Evolutionary conservation across 352 stramenopile genomes (phyloP).

Genomic region (Phytophthora europaea): DNA sequence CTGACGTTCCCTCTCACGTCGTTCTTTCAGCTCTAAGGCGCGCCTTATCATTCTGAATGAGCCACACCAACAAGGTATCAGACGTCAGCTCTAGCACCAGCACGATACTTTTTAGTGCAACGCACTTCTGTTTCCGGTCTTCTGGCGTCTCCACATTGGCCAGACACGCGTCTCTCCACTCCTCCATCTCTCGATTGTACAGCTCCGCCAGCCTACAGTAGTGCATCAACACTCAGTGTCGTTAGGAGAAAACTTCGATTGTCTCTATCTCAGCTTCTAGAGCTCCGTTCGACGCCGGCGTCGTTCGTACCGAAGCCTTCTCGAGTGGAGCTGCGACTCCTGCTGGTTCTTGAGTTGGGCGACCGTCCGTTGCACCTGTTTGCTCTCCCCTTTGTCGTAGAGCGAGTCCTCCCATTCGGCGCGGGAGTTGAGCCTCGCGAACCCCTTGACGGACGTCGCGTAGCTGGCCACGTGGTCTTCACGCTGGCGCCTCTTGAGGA

Average conservation of each 20-base stretch:
- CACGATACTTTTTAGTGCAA: background rate
- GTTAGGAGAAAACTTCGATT: background rate
- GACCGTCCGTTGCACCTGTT: constrained; percentile 56
- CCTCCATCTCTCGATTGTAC: constrained; percentile 82
- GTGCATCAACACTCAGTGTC: background rate
- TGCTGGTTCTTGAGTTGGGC: constrained; percentile 76
- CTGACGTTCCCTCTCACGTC: constrained; percentile 65
- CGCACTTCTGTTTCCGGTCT: constrained; percentile 81
- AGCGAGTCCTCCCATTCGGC: constrained; percentile 82
- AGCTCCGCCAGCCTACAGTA: constrained; percentile 65
- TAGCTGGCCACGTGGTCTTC: constrained; percentile 74
- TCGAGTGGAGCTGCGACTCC: constrained; percentile 76
- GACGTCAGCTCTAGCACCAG: background rate
- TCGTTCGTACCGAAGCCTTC: constrained; percentile 51
- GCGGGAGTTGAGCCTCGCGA: constrained; percentile 61
- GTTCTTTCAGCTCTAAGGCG: constrained; percentile 75
- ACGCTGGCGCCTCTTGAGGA: constrained; percentile 78
- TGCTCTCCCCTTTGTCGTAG: constrained; percentile 58
- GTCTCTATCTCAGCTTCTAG: background rate
- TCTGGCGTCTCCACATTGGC: constrained; percentile 82
- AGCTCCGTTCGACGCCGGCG: background rate
- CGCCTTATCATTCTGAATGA: constrained; percentile 77
- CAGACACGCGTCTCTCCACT: constrained; percentile 74
- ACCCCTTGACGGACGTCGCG: constrained; percentile 57
- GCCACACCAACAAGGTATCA: background rate